These are phyloP conservation scores for Plasmodium chabaudi DNA, from an alignment of 169 alveolate genomes.

Conservation along the genomic window DNA sequence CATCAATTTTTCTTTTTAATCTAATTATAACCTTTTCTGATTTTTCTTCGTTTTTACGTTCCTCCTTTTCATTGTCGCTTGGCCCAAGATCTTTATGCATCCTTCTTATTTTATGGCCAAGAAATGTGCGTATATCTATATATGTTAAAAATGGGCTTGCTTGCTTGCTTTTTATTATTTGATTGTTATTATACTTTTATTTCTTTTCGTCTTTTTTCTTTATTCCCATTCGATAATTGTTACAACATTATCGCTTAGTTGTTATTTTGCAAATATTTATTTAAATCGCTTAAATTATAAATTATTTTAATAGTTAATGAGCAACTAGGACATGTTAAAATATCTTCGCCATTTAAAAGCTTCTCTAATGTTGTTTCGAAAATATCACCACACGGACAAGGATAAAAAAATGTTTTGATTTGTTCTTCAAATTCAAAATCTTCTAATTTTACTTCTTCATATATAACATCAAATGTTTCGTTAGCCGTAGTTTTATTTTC, in stretches of 20 bases:
- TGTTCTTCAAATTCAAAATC: conserved; percentile 89
- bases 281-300: conserved; percentile 54
- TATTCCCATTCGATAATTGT: conserved; percentile 7
- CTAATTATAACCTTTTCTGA: conserved; percentile 69
- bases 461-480: conserved; percentile 76
- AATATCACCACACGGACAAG: conserved; percentile 93
- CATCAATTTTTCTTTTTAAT: conserved; percentile 72
- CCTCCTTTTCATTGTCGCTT: not conserved
- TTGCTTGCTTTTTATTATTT: not conserved
- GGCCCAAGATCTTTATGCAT: conserved; percentile 51
- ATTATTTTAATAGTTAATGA: conserved; percentile 85
- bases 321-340: conserved; percentile 91
- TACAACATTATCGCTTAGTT: not conserved
- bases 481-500: conserved; percentile 30
- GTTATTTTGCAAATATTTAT: conserved; percentile 27
- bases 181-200: not conserved
- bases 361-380: conserved; percentile 85
- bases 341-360: conserved; percentile 76
- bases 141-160: not conserved
- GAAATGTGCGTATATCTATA: not conserved
- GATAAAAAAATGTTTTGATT: conserved; percentile 83
- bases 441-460: conserved; percentile 91
- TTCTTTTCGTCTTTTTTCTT: not conserved
- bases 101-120: not conserved
- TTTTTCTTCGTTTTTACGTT: conserved; percentile 5